Evolutionary conservation across 2,329 filamentous ascomycete genomes (phyloP), one percentile per base, ranked within the genome.

Genomic region (Aspergillus latus): DNA sequence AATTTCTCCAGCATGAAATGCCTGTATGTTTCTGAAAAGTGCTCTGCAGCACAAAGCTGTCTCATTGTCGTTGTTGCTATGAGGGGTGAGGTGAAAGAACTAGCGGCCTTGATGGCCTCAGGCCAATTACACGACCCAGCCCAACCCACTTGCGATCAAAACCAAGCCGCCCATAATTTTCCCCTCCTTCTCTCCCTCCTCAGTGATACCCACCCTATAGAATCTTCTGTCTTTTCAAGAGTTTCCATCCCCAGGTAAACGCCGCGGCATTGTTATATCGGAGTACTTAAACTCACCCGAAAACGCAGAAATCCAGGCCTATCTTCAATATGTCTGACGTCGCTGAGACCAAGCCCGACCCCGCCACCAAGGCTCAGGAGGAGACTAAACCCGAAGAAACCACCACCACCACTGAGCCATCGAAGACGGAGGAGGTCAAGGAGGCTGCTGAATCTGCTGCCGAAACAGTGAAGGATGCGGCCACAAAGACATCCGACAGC

Each of bases 401-500:
- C 47, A 68, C 68, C 61, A 59, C 69, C 63, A 67, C 64, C 58
- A 72, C 73, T 61, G 65, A 68, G 57, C 64, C 65, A 44, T 53
- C 62, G 32, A 75, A 67, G 63, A 56, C 63, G 39, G 65, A 67
- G 59, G 62, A 66, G 55, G 56, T 61, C 47, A 62, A 61, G 57
- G 26, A 63, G 28, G 64, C 70, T 11, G 67, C 68, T 46, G 68
- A 69, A 42, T 71, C 71, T 46, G 73, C 70, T 26, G 66, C 68
- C 49, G 68, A 69, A 40, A 72, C 71, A 50, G 73, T 70, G 44
- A 65, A 73, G 36, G 66, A 73, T 54, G 72, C 75, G 48, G 69
- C 73, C 51, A 66, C 68, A 45, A 74, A 75, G 59, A 76, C 79
- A 34, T 70, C 70, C 56, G 78, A 81, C 68, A 83, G 74, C 60